Evolutionary conservation across 2,329 filamentous ascomycete genomes (phyloP).

Genomic region (Zymoseptoria brevis): DNA sequence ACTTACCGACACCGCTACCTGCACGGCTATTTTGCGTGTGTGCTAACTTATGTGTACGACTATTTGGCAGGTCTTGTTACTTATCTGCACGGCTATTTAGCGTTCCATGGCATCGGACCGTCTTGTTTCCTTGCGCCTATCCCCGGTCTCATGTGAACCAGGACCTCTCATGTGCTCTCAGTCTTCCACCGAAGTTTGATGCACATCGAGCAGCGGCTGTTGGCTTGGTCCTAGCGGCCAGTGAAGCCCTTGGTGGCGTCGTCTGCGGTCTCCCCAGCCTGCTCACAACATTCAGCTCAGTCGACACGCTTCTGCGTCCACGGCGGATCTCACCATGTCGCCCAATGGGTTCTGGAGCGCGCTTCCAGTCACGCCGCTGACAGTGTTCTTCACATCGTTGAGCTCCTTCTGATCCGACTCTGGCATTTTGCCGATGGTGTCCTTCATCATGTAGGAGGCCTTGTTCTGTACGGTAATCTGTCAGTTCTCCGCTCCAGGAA

Average conservation of each 20-base stretch:
- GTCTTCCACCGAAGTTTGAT: background rate
- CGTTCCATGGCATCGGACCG: background rate
- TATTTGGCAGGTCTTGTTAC: too few species aligned
- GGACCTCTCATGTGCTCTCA: background rate
- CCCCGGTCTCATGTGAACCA: background rate
- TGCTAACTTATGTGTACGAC: too few species aligned
- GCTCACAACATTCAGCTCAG: conserved; percentile 1
- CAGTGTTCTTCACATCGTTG: conserved; percentile 27
- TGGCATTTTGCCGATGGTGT: conserved; percentile 22
- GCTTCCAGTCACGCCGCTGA: conserved; percentile 27
- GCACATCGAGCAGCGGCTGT: background rate
- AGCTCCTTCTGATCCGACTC: conserved; percentile 30
- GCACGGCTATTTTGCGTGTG: too few species aligned
- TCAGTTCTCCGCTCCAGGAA: too few species aligned
- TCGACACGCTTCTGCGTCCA: background rate
- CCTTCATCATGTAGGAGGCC: conserved; percentile 29
- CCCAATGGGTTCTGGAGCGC: conserved; percentile 32
- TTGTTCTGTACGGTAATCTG: too few species aligned
- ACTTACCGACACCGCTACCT: too few species aligned
- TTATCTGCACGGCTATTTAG: background rate
- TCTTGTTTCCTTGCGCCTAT: background rate
- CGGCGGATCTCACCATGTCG: conserved; percentile 18
- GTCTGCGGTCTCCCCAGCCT: conserved; percentile 19
- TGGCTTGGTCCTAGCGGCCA: conserved; percentile 12
- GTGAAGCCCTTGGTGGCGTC: conserved; percentile 19